Percentiles rank a stretch among this genome's conserved stretches.
Evolutionary conservation across 768 basidiomycete species (phyloP).

Genomic region (Leucogyrophana mollusca): DNA sequence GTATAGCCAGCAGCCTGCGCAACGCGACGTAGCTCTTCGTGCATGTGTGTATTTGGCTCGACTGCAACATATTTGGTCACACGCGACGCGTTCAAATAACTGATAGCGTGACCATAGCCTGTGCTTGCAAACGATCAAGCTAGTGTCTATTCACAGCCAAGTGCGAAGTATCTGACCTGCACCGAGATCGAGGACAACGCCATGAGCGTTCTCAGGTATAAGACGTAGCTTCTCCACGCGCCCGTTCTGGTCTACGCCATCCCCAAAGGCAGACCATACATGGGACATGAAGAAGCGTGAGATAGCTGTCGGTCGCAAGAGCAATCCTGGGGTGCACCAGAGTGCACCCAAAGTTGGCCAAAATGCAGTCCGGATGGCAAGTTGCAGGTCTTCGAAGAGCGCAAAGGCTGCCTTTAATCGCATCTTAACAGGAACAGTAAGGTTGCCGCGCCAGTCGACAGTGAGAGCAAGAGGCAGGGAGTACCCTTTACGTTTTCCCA

Average conservation of each 20-base stretch:
- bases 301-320: slow-evolving; percentile 43
- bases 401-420: slow-evolving; percentile 42
- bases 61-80: slow-evolving; percentile 70
- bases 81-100: slow-evolving; percentile 53
- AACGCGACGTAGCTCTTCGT: slow-evolving; percentile 45
- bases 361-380: slow-evolving; percentile 36
- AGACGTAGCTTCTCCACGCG: slow-evolving; percentile 43
- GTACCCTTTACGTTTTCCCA: too few relatives aligned
- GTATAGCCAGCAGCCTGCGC: slow-evolving; percentile 52
- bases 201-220: slow-evolving; percentile 53
- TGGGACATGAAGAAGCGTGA: slow-evolving; percentile 57
- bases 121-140: background rate
- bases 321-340: slow-evolving; percentile 37
- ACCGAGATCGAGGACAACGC: slow-evolving; percentile 66
- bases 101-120: slow-evolving; percentile 65
- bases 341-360: slow-evolving; percentile 48
- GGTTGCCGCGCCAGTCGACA: background rate
- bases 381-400: slow-evolving; percentile 42
- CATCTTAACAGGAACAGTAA: slow-evolving; percentile 32
- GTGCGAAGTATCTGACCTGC: slow-evolving; percentile 45
- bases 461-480: too few relatives aligned
- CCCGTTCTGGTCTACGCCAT: slow-evolving; percentile 43
- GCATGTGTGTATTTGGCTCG: slow-evolving; percentile 71
- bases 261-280: slow-evolving; percentile 54
- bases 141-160: background rate